Conservation (phyloP, 768 basidiomycete species). For the Holtermannia corniformis region DNA sequence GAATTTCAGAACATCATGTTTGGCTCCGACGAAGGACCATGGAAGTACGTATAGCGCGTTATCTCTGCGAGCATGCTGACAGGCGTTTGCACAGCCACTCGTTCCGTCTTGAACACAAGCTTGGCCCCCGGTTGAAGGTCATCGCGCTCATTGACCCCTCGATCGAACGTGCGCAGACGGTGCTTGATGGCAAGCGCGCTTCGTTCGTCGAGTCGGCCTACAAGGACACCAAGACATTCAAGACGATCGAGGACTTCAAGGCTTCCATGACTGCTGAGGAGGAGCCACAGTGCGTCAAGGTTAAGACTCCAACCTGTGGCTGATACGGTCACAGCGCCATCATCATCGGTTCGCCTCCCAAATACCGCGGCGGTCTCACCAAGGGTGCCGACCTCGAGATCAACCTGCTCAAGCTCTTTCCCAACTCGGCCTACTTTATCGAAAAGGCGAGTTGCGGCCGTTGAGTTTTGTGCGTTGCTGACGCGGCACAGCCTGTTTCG, state of each 20-base stretch:
- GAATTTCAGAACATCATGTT: slow-evolving; percentile 78
- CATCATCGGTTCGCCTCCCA: slow-evolving; percentile 85
- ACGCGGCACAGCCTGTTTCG: slow-evolving; percentile 70
- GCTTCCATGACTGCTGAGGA: slow-evolving; percentile 52
- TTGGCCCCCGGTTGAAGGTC: slow-evolving; percentile 90
- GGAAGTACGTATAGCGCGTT: slow-evolving; percentile 31
- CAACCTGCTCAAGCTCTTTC: slow-evolving; percentile 77
- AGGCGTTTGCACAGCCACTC: slow-evolving; percentile 46
- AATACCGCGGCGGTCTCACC: slow-evolving; percentile 71
- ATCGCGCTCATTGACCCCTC: slow-evolving; percentile 89
- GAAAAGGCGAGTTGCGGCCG: slow-evolving; percentile 52
- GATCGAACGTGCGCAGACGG: slow-evolving; percentile 67
- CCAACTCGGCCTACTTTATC: slow-evolving; percentile 77
- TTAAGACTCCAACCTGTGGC: background rate
- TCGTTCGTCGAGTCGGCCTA: slow-evolving; percentile 92
- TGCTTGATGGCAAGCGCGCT: slow-evolving; percentile 74
- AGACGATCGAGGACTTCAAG: slow-evolving; percentile 76
- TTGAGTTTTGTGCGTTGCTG: background rate
- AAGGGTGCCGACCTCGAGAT: slow-evolving; percentile 75
- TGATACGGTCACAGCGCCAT: slow-evolving; percentile 50
- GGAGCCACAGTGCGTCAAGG: slow-evolving; percentile 47
- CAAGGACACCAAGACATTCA: slow-evolving; percentile 71
- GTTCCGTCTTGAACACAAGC: slow-evolving; percentile 58
- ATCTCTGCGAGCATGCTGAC: slow-evolving; percentile 1
- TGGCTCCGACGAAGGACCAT: slow-evolving; percentile 50